A percentile compares a stretch with the other conserved stretches of the same genome.
phyloP scores from a whole-genome alignment of 169 alveolate species.

The Nephromyces sp. region DNA sequence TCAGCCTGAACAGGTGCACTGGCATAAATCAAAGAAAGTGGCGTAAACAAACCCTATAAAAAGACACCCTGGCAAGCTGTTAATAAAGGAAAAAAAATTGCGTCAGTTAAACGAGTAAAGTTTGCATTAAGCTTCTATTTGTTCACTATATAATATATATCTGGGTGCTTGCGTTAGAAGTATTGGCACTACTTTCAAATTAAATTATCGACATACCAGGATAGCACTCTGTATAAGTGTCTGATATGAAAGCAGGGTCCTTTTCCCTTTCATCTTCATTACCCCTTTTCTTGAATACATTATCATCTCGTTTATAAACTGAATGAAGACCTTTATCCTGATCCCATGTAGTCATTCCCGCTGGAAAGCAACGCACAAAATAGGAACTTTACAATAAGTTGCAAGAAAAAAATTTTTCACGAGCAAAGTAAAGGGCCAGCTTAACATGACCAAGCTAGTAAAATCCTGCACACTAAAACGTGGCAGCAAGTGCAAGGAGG shows the following conservation, averaged over 20 bases:
- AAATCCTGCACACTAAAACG: background rate
- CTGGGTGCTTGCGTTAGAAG: no score
- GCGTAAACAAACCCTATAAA: background rate
- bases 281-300: background rate
- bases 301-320: slow-evolving; percentile 8
- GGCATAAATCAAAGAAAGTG: background rate
- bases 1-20: no score
- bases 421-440: background rate
- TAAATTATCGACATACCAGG: background rate
- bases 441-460: background rate
- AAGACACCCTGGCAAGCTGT: no score
- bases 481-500: background rate
- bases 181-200: no score
- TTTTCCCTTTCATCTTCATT: slow-evolving; percentile 8
- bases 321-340: slow-evolving; percentile 4
- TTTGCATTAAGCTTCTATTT: no score
- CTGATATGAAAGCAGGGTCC: slow-evolving; percentile 13
- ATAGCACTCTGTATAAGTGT: slow-evolving; percentile 11
- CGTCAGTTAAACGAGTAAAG: no score
- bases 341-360: slow-evolving; percentile 8
- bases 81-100: no score
- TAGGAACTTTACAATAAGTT: background rate
- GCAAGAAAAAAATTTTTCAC: background rate
- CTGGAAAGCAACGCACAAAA: background rate
- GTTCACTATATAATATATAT: no score